Evolutionary conservation across 352 stramenopile species (phyloP).

Genomic region (Pythium dissimile): DNA sequence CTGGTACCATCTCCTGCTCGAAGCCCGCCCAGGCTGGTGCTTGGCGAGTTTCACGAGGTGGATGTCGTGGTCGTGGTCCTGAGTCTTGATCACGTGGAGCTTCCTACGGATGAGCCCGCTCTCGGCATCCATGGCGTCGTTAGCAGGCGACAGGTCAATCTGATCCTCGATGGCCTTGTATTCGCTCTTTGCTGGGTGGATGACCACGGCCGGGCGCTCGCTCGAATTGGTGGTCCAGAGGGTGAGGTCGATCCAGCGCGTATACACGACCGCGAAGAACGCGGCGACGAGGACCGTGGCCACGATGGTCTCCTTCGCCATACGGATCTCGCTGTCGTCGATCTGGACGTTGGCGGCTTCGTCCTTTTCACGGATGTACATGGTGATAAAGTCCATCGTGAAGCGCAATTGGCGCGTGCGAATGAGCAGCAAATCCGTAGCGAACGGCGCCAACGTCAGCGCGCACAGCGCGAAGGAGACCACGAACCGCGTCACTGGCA

Average conservation of each 20-base stretch:
- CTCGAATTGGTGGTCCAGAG: not conserved
- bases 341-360: not conserved
- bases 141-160: not conserved
- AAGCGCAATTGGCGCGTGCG: constrained; percentile 10
- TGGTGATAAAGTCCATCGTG: constrained; percentile 9
- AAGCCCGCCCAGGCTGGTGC: not conserved
- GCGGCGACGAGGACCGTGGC: not conserved
- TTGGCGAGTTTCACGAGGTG: not conserved
- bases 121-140: not conserved
- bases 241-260: constrained; percentile 1
- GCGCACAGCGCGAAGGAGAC: not conserved
- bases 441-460: constrained; percentile 5
- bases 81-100: not conserved
- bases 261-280: not conserved
- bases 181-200: not conserved
- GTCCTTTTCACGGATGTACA: constrained; percentile 7
- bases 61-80: not conserved
- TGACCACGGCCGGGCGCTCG: not conserved
- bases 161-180: not conserved
- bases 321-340: not conserved
- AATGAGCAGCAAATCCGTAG: constrained; percentile 14
- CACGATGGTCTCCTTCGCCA: not conserved
- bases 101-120: not conserved
- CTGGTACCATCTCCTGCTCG: not conserved
- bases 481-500: not conserved